Conservation (phyloP, 179 eudicot species). For the Spinacia oleracea region DNA sequence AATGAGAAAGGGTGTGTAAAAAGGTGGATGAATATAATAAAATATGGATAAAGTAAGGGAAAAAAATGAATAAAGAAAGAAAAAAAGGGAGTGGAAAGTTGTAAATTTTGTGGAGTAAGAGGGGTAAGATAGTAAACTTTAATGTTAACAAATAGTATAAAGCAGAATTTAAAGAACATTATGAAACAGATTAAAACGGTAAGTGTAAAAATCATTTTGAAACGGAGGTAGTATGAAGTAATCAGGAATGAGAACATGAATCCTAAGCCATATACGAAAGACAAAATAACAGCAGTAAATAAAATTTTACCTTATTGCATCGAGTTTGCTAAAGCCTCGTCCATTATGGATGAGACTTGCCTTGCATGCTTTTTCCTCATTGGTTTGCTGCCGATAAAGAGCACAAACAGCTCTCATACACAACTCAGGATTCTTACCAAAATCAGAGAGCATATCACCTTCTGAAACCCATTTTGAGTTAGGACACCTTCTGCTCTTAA, state of each 20-base stretch:
- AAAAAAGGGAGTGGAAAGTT: too few relatives aligned
- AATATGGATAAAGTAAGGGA: too few relatives aligned
- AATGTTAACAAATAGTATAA: too few relatives aligned
- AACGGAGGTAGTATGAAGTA: too few relatives aligned
- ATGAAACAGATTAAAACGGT: too few relatives aligned
- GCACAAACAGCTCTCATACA: constrained; percentile 91
- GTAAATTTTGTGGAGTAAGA: too few relatives aligned
- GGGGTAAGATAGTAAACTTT: too few relatives aligned
- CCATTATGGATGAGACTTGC: constrained; percentile 33
- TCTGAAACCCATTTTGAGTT: constrained; percentile 58
- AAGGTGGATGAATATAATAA: too few relatives aligned
- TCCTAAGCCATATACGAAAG: neutral
- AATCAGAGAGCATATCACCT: constrained; percentile 83
- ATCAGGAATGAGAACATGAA: neutral
- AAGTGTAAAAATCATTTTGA: too few relatives aligned
- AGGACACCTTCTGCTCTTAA: constrained; percentile 41
- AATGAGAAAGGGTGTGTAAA: too few relatives aligned
- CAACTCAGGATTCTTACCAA: constrained; percentile 60
- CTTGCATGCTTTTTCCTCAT: constrained; percentile 36
- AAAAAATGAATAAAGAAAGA: too few relatives aligned
- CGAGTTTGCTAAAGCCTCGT: constrained; percentile 70
- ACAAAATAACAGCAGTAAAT: neutral
- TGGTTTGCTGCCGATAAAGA: constrained; percentile 65
- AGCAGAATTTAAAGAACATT: too few relatives aligned
- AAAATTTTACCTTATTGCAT: constrained; percentile 60